Conservation (phyloP, 2,329 filamentous ascomycete genomes). For the Pyricularia grisea region DNA sequence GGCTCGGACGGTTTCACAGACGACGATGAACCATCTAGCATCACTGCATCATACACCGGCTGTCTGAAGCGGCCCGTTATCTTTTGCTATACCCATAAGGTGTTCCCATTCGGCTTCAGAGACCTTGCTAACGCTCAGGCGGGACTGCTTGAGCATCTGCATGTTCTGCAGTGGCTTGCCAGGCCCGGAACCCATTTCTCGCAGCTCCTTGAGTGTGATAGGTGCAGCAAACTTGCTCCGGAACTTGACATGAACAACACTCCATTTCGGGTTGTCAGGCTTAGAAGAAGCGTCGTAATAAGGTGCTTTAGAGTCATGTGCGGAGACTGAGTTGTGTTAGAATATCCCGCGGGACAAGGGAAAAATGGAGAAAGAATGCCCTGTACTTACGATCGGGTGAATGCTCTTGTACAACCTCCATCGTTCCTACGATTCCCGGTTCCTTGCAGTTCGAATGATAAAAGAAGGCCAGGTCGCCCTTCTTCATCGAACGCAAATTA, state of each 20-base stretch:
- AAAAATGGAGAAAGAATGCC: background rate
- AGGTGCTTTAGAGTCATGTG: conserved; percentile 60
- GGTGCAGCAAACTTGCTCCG: conserved; percentile 68
- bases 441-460: conserved; percentile 93
- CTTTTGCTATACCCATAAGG: conserved; percentile 42
- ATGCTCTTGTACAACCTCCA: conserved; percentile 83
- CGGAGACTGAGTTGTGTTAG: conserved; percentile 41
- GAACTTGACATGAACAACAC: conserved; percentile 80
- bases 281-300: conserved; percentile 79
- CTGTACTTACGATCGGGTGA: conserved; percentile 61
- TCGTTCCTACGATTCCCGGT: conserved; percentile 76
- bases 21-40: background rate
- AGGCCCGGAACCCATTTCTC: conserved; percentile 41
- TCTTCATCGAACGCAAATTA: conserved; percentile 84
- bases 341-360: background rate
- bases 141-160: conserved; percentile 74
- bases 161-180: conserved; percentile 58
- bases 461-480: conserved; percentile 89
- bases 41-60: background rate
- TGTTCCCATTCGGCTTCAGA: conserved; percentile 55
- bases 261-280: conserved; percentile 68
- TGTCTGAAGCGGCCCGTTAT: conserved; percentile 16
- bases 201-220: conserved; percentile 63
- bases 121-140: conserved; percentile 72
- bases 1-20: no score